A percentile compares a stretch with the other conserved stretches of the same genome.
Conservation (phyloP, 129 eudicot species). For the Daucus carota region DH1_v3.0 NC_030386.2:25699001-25699500, state of each 20-base stretch:
- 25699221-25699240: neutral
- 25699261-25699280: neutral
- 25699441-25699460: neutral
- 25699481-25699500: neutral
- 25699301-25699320: neutral
- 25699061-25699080: neutral
- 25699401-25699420: neutral
- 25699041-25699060: neutral
- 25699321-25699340: neutral
- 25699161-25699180: constrained; percentile 81
- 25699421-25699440: neutral
- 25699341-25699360: neutral
- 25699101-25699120: constrained; percentile 79
- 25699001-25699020: neutral
- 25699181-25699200: constrained; percentile 23
- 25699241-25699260: neutral
- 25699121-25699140: constrained; percentile 91
- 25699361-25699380: neutral
- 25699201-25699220: neutral
- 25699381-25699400: neutral
- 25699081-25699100: neutral
- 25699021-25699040: neutral
- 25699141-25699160: constrained; percentile 89
- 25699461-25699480: neutral
- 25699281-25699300: neutral